These are phyloP conservation scores for Mycena leptocephala DNA, from an alignment of 768 basidiomycete species.

Conservation along the genomic window DNA sequence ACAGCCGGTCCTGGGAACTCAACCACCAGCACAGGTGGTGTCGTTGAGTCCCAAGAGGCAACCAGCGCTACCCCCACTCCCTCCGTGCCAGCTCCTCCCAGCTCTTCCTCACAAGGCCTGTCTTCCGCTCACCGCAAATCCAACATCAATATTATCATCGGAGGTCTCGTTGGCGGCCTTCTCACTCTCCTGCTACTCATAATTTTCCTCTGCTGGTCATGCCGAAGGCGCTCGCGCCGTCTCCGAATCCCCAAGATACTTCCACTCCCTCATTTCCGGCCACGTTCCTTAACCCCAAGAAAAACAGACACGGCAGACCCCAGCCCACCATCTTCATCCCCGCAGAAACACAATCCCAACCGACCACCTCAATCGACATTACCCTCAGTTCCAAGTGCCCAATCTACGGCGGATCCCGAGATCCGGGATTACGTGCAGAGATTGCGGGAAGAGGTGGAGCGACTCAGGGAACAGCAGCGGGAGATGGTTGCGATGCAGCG, in stretches of 20 bases:
- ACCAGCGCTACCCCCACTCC: background rate
- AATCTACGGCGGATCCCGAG: background rate
- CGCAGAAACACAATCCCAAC: background rate
- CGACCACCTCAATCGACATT: background rate
- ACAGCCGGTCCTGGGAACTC: background rate
- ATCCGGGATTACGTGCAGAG: background rate
- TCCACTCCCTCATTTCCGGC: background rate
- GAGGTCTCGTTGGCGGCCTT: background rate
- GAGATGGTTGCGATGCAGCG: conserved; percentile 5
- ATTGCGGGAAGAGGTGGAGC: conserved; percentile 9
- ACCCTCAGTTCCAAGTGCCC: background rate
- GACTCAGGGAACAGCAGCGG: conserved; percentile 1
- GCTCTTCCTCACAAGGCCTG: background rate
- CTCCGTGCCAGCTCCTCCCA: background rate
- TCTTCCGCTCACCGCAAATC: background rate
- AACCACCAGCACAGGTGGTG: background rate
- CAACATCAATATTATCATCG: background rate
- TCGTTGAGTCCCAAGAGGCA: background rate
- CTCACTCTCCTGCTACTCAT: background rate
- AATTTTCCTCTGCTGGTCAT: background rate
- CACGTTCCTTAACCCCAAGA: background rate
- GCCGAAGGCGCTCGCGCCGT: background rate
- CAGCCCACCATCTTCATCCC: background rate
- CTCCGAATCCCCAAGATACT: background rate
- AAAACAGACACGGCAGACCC: background rate